These are phyloP conservation scores for Blastocystis hominis DNA, from an alignment of 352 stramenopile genomes.

Conservation along the genomic window DNA sequence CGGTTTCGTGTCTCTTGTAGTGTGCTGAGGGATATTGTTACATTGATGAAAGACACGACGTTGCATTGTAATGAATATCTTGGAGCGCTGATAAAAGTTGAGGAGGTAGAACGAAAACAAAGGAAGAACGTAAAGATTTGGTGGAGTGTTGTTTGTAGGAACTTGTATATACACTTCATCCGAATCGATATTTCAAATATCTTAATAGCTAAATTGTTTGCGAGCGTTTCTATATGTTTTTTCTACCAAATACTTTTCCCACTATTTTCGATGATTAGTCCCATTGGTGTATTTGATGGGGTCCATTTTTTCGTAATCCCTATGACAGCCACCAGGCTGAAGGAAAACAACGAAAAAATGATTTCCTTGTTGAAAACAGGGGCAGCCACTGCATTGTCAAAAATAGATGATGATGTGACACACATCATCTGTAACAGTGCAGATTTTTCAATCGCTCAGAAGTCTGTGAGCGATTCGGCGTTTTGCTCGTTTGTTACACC, in stretches of 20 bases:
- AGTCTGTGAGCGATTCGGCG: conserved; percentile 17
- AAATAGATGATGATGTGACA: conserved; percentile 38
- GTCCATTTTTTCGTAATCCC: conserved; percentile 37
- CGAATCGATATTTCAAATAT: background rate
- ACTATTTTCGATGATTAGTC: background rate
- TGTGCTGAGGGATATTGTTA: conserved; percentile 25
- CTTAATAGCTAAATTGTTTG: background rate
- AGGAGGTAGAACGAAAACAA: conserved; percentile 11
- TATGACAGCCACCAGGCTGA: background rate
- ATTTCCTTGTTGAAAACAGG: conserved; percentile 10
- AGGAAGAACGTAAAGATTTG: background rate
- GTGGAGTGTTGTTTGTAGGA: background rate
- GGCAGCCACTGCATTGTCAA: background rate
- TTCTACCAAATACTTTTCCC: background rate
- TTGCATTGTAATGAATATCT: conserved; percentile 35
- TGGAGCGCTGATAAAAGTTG: conserved; percentile 14
- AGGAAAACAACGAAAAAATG: conserved; percentile 22
- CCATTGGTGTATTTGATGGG: conserved; percentile 19
- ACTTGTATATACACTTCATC: conserved; percentile 14
- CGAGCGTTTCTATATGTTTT: background rate
- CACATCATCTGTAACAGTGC: conserved; percentile 18
- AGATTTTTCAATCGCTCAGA: background rate
- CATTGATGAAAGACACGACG: conserved; percentile 15
- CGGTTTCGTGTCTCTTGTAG: background rate
- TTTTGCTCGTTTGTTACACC: conserved; percentile 49